A percentile compares a stretch with the other conserved stretches of the same genome.
These are phyloP conservation scores for Quercus berberidifolia DNA, from an alignment of 306 rosid genomes.

Conservation along the genomic window DNA sequence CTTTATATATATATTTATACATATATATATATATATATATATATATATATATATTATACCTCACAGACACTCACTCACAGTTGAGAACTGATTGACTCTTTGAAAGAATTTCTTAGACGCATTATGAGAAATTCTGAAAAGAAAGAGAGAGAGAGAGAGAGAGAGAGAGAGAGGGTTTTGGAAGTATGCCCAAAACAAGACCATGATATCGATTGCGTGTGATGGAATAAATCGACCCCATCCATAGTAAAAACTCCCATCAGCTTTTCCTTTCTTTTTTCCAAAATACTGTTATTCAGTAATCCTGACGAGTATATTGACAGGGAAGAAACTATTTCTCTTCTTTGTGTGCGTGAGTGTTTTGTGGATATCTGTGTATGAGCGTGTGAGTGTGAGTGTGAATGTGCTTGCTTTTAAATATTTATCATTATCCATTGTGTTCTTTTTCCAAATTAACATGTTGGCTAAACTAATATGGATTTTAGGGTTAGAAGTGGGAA, in stretches of 20 bases:
- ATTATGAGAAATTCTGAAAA: conserved; percentile 32
- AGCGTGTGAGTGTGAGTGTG: background rate
- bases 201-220: conserved; percentile 58
- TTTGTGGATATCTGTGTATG: conserved; percentile 29
- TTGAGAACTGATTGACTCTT: conserved; percentile 27
- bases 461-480: background rate
- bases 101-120: conserved; percentile 18
- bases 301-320: conserved; percentile 45
- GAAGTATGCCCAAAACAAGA: conserved; percentile 27
- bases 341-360: conserved; percentile 15
- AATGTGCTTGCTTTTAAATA: background rate
- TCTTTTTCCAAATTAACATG: conserved; percentile 2
- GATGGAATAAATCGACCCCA: conserved; percentile 14
- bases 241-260: conserved; percentile 17
- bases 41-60: background rate
- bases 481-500: conserved; percentile 65
- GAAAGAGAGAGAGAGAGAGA: background rate
- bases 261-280: conserved; percentile 24
- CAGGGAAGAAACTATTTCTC: conserved; percentile 36
- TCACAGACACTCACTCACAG: conserved; percentile 18
- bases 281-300: conserved; percentile 50
- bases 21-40: background rate
- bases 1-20: background rate
- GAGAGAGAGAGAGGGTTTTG: conserved; percentile 26
- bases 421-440: background rate